Conservation (phyloP, 805 yeast genomes). For the Naumovozyma dairenensis region DNA sequence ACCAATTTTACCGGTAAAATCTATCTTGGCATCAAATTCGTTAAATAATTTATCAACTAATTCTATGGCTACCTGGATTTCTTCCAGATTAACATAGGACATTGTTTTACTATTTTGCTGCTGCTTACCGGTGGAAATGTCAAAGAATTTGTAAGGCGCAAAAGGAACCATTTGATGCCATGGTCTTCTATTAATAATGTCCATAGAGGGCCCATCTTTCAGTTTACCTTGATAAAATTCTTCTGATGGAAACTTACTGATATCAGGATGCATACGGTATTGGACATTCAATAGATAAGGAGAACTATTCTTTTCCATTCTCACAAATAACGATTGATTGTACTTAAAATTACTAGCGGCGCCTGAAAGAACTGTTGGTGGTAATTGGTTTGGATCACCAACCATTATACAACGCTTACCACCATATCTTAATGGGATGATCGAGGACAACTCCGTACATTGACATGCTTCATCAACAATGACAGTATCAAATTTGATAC, state of each 20-base stretch:
- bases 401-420: slow-evolving; percentile 89
- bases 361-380: slow-evolving; percentile 90
- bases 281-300: slow-evolving; percentile 75
- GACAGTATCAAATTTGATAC: slow-evolving; percentile 78
- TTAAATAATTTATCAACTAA: slow-evolving; percentile 45
- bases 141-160: slow-evolving; percentile 72
- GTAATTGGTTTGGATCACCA: slow-evolving; percentile 96
- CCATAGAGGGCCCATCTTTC: slow-evolving; percentile 73
- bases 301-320: slow-evolving; percentile 67
- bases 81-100: slow-evolving; percentile 62
- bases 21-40: slow-evolving; percentile 33
- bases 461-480: slow-evolving; percentile 97
- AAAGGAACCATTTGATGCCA: slow-evolving; percentile 62
- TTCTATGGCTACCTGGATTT: slow-evolving; percentile 65
- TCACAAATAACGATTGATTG: slow-evolving; percentile 86
- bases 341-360: slow-evolving; percentile 72
- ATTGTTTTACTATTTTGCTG: slow-evolving; percentile 52
- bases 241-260: slow-evolving; percentile 74
- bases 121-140: slow-evolving; percentile 56
- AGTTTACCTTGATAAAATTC: slow-evolving; percentile 71
- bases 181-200: slow-evolving; percentile 43
- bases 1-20: slow-evolving; percentile 71
- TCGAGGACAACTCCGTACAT: slow-evolving; percentile 84
- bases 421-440: slow-evolving; percentile 88
- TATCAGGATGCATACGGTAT: slow-evolving; percentile 95